Evolutionary conservation across 805 yeast species (phyloP), one percentile per base, ranked within the genome.

Genomic region (Metschnikowia borealis): DNA sequence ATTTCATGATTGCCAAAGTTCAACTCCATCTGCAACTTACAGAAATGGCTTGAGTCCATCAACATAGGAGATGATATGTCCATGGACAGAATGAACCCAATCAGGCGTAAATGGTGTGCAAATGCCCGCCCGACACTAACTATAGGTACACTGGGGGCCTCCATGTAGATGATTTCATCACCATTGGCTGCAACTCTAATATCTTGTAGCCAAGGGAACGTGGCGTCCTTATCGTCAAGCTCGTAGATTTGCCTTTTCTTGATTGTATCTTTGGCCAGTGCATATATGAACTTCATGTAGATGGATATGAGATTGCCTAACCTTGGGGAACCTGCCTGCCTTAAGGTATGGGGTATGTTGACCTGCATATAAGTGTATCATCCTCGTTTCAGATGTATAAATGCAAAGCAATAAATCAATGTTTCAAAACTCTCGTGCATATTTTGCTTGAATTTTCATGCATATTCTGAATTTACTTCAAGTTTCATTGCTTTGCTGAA

Each of bases 41-140:
- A 57, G 13, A 41, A 44, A 38, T 46, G 51, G 29, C 44, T 48
- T 6, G 53, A 34, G 13, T 18, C 39, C 11, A 20, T n/a, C 21
- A 20, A 17, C 14, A 36, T 7, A 23, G 38, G 32, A 35, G 32
- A 36, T 10, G 38, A 15, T 13, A 36, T 3, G n/a, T 35, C 46
- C 15, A 26, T n/a, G 6, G 18, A 8, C 39, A 36, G 46, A 8
- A 57, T 47, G 26, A 56, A 37, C 5, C 61, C 61, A 37, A 53
- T 48, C 10, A 48, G 40, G 23, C 53, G 31, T 33, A 57, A 38
- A 29, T 56, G 61, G 23, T 46, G 43, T 6, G 50, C 33, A n/a
- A 57, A 47, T 2, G 58, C 56, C 32, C 61, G 38, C 6, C 58
- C 58, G 3, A 57, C 32, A 20, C 49, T 51, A 6, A 56, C 56